These are phyloP conservation scores for Exophiala phaeomuriformis DNA, from an alignment of 2,329 filamentous ascomycete species.

Conservation along the genomic window DNA sequence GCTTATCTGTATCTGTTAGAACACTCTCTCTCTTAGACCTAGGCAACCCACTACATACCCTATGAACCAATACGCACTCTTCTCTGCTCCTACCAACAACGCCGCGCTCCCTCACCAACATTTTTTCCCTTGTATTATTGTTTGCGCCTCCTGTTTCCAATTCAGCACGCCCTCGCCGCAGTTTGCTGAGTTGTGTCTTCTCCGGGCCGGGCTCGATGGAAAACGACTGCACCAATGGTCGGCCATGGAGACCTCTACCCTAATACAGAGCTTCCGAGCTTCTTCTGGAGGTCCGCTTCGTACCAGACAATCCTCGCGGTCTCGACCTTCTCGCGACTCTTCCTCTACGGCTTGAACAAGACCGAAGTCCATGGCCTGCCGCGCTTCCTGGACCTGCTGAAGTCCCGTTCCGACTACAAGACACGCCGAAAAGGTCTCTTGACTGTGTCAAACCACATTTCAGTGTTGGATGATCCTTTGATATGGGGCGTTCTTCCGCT, in stretches of 20 bases:
- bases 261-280: constrained; percentile 39
- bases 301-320: constrained; percentile 66
- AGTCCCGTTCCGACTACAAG: constrained; percentile 60
- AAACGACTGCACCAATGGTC: constrained; percentile 21
- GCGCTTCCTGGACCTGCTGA: constrained; percentile 65
- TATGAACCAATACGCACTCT: too few species aligned
- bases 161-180: neutral
- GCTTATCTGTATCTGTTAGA: too few species aligned
- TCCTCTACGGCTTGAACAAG: constrained; percentile 66
- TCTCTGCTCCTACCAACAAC: too few species aligned
- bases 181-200: neutral
- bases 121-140: neutral
- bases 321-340: constrained; percentile 62
- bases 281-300: constrained; percentile 64
- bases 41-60: too few species aligned
- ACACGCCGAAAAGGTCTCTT: constrained; percentile 68
- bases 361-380: constrained; percentile 72
- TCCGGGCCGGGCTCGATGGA: constrained; percentile 3
- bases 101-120: neutral
- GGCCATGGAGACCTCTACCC: constrained; percentile 36
- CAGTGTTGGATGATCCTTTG: constrained; percentile 88
- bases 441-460: constrained; percentile 88
- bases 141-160: neutral
- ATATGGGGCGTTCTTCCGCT: constrained; percentile 86
- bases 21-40: too few species aligned